Evolutionary conservation across 1,139 yeast genomes (phyloP).

Genomic region (Pichia sp.): DNA sequence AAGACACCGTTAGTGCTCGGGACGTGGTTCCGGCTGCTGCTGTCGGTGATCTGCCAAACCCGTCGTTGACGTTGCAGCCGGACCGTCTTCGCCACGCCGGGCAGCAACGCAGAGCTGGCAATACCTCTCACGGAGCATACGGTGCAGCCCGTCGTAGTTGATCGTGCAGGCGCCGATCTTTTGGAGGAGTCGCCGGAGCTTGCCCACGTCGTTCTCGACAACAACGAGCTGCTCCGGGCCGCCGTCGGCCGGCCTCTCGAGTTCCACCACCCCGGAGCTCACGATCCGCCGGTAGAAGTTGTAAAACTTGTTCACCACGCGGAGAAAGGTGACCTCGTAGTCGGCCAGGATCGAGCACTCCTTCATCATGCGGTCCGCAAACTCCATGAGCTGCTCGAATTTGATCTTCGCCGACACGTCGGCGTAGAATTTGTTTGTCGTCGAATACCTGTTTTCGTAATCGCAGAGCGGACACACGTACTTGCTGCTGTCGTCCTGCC

Average conservation of each 20-base stretch:
- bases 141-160: constrained; percentile 1
- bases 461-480: constrained; percentile 71
- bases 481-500: constrained; percentile 29
- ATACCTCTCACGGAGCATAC: neutral
- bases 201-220: neutral
- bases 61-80: neutral
- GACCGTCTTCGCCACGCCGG: constrained; percentile 20
- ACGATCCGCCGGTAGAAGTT: neutral
- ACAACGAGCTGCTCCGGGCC: constrained; percentile 24
- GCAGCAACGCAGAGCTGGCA: neutral
- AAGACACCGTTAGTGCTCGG: too few relatives aligned
- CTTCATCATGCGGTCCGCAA: constrained; percentile 3
- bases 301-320: constrained; percentile 1
- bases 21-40: too few relatives aligned
- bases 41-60: too few relatives aligned
- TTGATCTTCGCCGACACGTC: constrained; percentile 6
- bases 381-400: constrained; percentile 4
- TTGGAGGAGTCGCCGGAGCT: neutral
- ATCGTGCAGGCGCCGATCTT: constrained; percentile 8
- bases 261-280: constrained; percentile 9
- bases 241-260: neutral
- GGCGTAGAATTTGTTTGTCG: constrained; percentile 27
- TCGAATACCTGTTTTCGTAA: constrained; percentile 29
- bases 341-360: neutral
- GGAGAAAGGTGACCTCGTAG: constrained; percentile 8